A percentile compares a stretch with the other conserved stretches of the same genome.
These are phyloP conservation scores for Microstegium vimineum DNA, from an alignment of 176 grass and related monocot genomes.

Conservation along the genomic window DNA sequence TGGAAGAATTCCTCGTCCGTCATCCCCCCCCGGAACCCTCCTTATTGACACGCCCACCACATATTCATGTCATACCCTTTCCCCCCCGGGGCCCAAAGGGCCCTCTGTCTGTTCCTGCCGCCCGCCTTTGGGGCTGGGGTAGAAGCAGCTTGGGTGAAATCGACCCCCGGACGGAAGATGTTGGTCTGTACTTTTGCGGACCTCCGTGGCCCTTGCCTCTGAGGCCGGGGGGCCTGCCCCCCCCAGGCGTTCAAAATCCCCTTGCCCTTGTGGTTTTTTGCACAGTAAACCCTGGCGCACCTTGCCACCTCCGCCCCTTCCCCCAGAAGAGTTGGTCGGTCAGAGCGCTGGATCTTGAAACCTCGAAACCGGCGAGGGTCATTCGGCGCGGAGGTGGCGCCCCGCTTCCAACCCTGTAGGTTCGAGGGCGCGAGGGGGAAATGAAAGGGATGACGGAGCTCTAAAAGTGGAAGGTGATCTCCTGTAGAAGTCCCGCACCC, in stretches of 20 bases:
- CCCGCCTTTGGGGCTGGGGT: slow-evolving; percentile 80
- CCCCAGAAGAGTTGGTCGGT: slow-evolving; percentile 84
- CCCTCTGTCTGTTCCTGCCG: slow-evolving; percentile 72
- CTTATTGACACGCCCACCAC: slow-evolving; percentile 87
- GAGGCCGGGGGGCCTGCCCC: slow-evolving; percentile 55
- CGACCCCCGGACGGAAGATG: slow-evolving; percentile 89
- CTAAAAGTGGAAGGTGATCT: slow-evolving; percentile 97
- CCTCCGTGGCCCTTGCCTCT: slow-evolving; percentile 63
- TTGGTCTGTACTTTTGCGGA: slow-evolving; percentile 79
- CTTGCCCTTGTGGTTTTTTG: slow-evolving; percentile 94
- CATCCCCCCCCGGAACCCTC: slow-evolving; percentile 81
- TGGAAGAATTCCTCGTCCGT: slow-evolving; percentile 85
- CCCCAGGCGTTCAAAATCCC: slow-evolving; percentile 84
- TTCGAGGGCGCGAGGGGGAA: slow-evolving; percentile 94
- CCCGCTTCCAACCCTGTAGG: slow-evolving; percentile 97
- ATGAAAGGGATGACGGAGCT: slow-evolving; percentile 99
- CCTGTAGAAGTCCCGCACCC: slow-evolving; percentile 98
- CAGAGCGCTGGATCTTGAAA: slow-evolving; percentile 88
- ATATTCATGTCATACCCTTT: slow-evolving; percentile 94
- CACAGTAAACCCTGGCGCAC: slow-evolving; percentile 67
- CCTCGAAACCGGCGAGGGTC: slow-evolving; percentile 97
- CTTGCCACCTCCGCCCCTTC: slow-evolving; percentile 76
- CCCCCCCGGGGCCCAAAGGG: slow-evolving; percentile 78
- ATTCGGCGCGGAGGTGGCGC: slow-evolving; percentile 89
- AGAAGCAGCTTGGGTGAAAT: slow-evolving; percentile 89